A percentile compares a stretch with the other conserved stretches of the same genome.
phyloP scores from a whole-genome alignment of 1,284 basidiomycete species.

The Ganoderma multipileum region DNA sequence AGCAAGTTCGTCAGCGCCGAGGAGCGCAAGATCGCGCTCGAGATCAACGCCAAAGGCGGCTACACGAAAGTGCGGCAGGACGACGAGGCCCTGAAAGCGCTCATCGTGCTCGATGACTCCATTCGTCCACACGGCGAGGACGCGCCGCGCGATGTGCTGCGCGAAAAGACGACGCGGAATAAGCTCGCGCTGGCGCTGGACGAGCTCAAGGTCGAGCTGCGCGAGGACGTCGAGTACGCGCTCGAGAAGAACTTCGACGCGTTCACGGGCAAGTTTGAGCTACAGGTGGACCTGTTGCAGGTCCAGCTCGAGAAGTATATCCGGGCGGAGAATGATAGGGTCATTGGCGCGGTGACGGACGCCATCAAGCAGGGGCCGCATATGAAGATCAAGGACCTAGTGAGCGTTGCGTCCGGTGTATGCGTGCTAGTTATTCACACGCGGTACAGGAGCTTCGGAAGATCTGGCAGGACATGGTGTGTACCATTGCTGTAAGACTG shows the following conservation, averaged over 20 bases:
- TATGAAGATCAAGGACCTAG: slow-evolving; percentile 35
- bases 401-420: too few relatives aligned
- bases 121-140: neutral
- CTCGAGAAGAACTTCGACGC: slow-evolving; percentile 34
- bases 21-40: slow-evolving; percentile 32
- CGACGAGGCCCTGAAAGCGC: slow-evolving; percentile 30
- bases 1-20: slow-evolving; percentile 6
- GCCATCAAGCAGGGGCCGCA: slow-evolving; percentile 31
- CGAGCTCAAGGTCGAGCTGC: slow-evolving; percentile 29
- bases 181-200: slow-evolving; percentile 9
- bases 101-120: slow-evolving; percentile 13
- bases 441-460: slow-evolving; percentile 30
- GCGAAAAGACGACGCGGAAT: neutral
- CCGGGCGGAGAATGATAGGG: slow-evolving; percentile 30
- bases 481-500: neutral
- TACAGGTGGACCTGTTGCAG: slow-evolving; percentile 35
- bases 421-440: too few relatives aligned
- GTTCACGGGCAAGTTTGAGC: slow-evolving; percentile 38
- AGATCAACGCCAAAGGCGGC: slow-evolving; percentile 37
- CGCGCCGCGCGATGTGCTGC: neutral
- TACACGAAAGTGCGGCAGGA: slow-evolving; percentile 10
- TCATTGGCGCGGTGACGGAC: slow-evolving; percentile 32
- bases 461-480: slow-evolving; percentile 42
- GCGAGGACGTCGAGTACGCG: slow-evolving; percentile 30
- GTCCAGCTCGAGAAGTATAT: slow-evolving; percentile 29